phyloP scores from a whole-genome alignment of 2,329 filamentous ascomycete genomes.

The Hypoxylon sp. region DNA sequence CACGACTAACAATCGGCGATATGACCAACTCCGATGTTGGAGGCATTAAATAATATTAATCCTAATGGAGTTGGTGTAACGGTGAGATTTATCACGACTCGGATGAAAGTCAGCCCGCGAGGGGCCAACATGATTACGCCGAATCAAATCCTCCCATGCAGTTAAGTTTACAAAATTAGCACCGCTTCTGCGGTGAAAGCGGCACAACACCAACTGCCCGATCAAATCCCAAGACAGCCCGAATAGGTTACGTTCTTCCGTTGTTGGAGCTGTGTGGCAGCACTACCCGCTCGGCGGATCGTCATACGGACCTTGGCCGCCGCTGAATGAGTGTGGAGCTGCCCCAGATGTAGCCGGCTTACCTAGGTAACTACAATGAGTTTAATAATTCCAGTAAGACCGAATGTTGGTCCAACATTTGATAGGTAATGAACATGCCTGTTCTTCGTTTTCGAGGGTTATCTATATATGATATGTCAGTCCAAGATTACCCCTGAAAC shows the following conservation, averaged over 20 bases:
- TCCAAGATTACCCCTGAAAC: neutral
- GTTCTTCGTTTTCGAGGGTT: neutral
- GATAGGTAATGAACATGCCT: neutral
- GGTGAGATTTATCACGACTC: slow-evolving; percentile 18
- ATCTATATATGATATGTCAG: neutral
- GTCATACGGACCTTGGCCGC: neutral
- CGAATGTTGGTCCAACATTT: no score
- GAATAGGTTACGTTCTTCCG: neutral
- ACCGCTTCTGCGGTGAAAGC: neutral
- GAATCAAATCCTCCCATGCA: slow-evolving; percentile 17
- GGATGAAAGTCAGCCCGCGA: slow-evolving; percentile 45
- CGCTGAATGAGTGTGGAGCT: neutral
- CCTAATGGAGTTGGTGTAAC: slow-evolving; percentile 1
- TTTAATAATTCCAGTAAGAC: neutral
- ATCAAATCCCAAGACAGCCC: neutral
- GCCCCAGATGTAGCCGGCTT: neutral
- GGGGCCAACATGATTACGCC: slow-evolving; percentile 32
- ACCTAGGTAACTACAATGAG: neutral
- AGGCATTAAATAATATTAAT: slow-evolving; percentile 6
- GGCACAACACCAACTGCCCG: neutral
- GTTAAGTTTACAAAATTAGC: neutral
- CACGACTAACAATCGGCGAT: slow-evolving; percentile 8
- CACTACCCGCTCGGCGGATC: neutral
- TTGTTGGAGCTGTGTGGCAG: neutral
- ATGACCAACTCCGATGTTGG: slow-evolving; percentile 26